These are phyloP conservation scores for Coemansia sp. DNA, from an alignment of 192 early-diverging fungal species.

Conservation along the genomic window DNA sequence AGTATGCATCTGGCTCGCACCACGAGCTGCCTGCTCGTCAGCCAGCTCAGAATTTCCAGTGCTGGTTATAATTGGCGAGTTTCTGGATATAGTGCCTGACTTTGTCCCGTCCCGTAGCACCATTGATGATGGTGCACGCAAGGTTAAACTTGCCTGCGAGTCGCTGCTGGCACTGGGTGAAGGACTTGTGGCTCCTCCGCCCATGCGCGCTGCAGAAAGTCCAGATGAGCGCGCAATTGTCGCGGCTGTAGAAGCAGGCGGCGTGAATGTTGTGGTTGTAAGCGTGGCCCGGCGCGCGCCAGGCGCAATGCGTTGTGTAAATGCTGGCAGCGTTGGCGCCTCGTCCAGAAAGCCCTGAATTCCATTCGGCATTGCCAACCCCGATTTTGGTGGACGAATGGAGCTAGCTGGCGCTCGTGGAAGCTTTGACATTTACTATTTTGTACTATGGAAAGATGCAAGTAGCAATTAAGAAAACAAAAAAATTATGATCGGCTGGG, in stretches of 20 bases:
- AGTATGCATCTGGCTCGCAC: not conserved
- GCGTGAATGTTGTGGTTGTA: conserved; percentile 33
- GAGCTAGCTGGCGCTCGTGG: conserved; percentile 28
- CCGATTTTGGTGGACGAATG: conserved; percentile 38
- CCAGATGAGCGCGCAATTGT: conserved; percentile 37
- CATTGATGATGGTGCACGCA: not conserved
- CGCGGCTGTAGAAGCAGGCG: conserved; percentile 7
- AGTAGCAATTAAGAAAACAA: not conserved
- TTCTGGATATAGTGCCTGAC: conserved; percentile 3
- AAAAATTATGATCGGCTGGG: not conserved
- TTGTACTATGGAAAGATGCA: not conserved
- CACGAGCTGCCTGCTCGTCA: not conserved
- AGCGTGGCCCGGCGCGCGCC: conserved; percentile 36
- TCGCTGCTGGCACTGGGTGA: conserved; percentile 17
- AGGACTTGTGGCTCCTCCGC: conserved; percentile 25
- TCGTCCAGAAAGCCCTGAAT: conserved; percentile 24
- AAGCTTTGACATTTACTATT: conserved; percentile 38
- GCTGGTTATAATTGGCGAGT: not conserved
- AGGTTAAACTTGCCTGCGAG: conserved; percentile 9
- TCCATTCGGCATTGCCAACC: conserved; percentile 35
- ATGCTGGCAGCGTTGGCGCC: conserved; percentile 24
- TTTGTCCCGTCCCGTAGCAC: not conserved
- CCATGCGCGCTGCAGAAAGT: conserved; percentile 16
- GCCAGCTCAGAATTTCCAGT: not conserved
- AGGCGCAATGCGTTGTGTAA: conserved; percentile 29